Evolutionary conservation across 2,329 filamentous ascomycete species (phyloP), one percentile per base, ranked within the genome.

Genomic region (Byssothecium circinans): DNA sequence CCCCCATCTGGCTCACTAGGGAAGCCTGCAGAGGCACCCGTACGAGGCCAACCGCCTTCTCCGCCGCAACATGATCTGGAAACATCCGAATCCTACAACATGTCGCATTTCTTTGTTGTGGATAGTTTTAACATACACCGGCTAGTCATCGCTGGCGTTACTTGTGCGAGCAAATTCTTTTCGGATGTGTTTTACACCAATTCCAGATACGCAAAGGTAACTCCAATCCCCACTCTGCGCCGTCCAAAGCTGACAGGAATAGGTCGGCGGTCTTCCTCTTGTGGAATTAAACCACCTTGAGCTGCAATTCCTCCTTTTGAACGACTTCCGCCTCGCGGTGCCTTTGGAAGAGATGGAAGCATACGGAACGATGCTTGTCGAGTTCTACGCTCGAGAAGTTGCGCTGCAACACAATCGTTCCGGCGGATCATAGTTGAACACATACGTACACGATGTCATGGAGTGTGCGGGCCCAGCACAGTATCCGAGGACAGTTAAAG

Each of bases 111-210:
- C 64, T 97, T 99, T 67, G 92, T 97, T 33, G 94, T 97, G 10
- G 94, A 99, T 74, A 97, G 94, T 74, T 99, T 94, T 77, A 99
- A 99, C 74, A 97, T 99, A 55, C 94, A 99, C 69, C 86, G 94
- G 45, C 78, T 99, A 45, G 91, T 97, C 45, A 99, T 99, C 68
- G 90, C 94, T 2, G 94, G 92, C 29, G 94, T 99, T 36, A 99
- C 94, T 2, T 97, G 94, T 72, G 91, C 94, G 4, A 97, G 92
- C 82, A 99, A 99, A 73, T 99, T 97, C 79, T 99, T 99, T 74
- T 97, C 92, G 4, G 84, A 99, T 74, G 92, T 97, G 33, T 99
- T 99, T 64, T 99, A 97, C 70, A 99, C 94, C 8, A 99, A 99
- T 73, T 97, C 94, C 45, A 84, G 94, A 84, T 99, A 99, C 71